phyloP scores from a whole-genome alignment of 345 rosid genomes.

The Murraya koenigii region DNA sequence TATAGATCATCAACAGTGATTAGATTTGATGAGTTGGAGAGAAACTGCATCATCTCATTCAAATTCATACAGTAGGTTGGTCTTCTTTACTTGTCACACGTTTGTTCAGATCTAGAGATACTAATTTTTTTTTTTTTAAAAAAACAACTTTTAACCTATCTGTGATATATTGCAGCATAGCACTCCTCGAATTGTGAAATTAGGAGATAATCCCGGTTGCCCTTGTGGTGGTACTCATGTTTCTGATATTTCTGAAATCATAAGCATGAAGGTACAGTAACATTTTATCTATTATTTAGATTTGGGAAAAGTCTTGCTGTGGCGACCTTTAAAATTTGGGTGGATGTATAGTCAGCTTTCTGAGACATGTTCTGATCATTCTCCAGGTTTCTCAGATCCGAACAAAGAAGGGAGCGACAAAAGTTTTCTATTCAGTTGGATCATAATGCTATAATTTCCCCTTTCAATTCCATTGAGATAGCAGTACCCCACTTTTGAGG shows the following conservation, averaged over 20 bases:
- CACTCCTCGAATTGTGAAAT: constrained; percentile 67
- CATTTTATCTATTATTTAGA: not conserved
- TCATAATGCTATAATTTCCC: constrained; percentile 6
- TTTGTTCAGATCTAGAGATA: not conserved
- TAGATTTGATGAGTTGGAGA: not conserved
- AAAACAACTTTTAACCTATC: not conserved
- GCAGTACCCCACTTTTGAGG: not conserved
- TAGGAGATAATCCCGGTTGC: constrained; percentile 69
- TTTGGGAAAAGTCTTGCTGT: not conserved
- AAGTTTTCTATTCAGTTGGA: constrained; percentile 60
- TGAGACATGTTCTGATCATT: constrained; percentile 1
- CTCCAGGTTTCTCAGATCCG: constrained; percentile 66
- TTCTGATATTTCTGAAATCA: constrained; percentile 64
- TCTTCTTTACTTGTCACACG: not conserved
- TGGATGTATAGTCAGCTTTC: not conserved
- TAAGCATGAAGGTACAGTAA: constrained; percentile 54
- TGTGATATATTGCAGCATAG: constrained; percentile 49
- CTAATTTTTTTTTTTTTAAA: not conserved
- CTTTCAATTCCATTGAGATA: not conserved
- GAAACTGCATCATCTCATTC: not conserved
- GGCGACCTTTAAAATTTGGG: not conserved
- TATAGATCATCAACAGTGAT: not conserved
- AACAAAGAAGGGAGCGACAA: constrained; percentile 66
- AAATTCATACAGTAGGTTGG: not conserved
- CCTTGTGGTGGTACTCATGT: constrained; percentile 97